These are phyloP conservation scores for Phytophthora boehmeriae DNA, from an alignment of 352 stramenopile species.

Conservation along the genomic window DNA sequence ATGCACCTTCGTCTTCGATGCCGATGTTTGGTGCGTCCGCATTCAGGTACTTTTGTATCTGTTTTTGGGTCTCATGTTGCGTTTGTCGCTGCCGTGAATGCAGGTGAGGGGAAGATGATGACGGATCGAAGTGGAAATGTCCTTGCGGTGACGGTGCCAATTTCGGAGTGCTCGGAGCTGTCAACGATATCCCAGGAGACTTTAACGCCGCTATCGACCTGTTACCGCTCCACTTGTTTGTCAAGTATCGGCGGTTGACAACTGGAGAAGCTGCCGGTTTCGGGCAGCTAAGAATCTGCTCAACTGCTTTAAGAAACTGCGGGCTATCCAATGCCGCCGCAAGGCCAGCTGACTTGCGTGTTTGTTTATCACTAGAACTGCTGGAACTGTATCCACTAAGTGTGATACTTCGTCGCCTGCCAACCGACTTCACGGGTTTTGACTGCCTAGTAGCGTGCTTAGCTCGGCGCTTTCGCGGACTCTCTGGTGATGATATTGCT, in stretches of 20 bases:
- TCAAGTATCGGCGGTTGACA: conserved; percentile 32
- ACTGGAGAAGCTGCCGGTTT: conserved; percentile 22
- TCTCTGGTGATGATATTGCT: conserved; percentile 12
- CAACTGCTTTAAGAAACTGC: conserved; percentile 8
- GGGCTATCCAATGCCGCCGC: conserved; percentile 2
- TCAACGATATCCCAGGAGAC: conserved; percentile 7
- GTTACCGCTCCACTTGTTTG: conserved; percentile 22
- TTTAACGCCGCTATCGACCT: conserved; percentile 12
- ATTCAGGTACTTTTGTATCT: neutral
- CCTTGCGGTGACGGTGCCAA: conserved; percentile 2
- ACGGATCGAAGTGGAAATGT: conserved; percentile 18
- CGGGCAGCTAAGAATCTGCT: conserved; percentile 24
- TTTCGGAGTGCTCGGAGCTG: conserved; percentile 23
- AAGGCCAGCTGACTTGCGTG: conserved; percentile 1
- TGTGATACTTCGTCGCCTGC: conserved; percentile 14
- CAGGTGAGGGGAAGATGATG: conserved; percentile 14
- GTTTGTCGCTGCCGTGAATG: conserved; percentile 4
- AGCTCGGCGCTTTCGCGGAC: conserved; percentile 16
- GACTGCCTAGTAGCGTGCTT: neutral
- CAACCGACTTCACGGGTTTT: conserved; percentile 4
- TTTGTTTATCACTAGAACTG: conserved; percentile 3
- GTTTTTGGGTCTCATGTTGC: neutral
- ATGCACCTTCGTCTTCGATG: conserved; percentile 31
- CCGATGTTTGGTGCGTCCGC: conserved; percentile 5
- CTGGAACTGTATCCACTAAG: conserved; percentile 9